Evolutionary conservation across 2,329 filamentous ascomycete species (phyloP).

Genomic region (Hirsutella rhossiliensis): DNA sequence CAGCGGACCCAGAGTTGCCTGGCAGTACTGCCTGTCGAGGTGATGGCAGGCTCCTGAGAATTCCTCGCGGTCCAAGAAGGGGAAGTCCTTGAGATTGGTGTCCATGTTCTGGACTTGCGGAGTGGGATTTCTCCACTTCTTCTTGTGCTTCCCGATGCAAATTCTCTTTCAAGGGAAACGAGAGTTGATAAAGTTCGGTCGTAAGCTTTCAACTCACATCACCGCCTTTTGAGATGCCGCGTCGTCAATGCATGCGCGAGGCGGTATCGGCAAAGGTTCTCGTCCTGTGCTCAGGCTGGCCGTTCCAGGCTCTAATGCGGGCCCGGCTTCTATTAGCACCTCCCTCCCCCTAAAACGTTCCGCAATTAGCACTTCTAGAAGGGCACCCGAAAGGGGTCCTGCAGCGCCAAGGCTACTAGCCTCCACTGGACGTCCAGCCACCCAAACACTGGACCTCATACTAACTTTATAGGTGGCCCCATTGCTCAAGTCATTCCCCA

Average conservation of each 20-base stretch:
- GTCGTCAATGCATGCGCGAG: too few species aligned
- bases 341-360: too few species aligned
- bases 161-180: not conserved
- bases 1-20: constrained; percentile 41
- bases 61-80: constrained; percentile 47
- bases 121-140: not conserved
- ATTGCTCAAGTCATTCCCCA: not conserved
- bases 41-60: constrained; percentile 54
- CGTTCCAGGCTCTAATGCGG: too few species aligned
- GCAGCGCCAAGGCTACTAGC: too few species aligned
- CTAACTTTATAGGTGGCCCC: not conserved
- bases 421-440: not conserved
- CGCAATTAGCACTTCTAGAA: too few species aligned
- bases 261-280: too few species aligned
- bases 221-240: too few species aligned
- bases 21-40: constrained; percentile 46
- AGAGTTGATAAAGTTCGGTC: too few species aligned
- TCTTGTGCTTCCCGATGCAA: not conserved
- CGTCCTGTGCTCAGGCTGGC: too few species aligned
- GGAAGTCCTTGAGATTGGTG: constrained; percentile 37
- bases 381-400: too few species aligned
- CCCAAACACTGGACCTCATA: not conserved
- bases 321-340: too few species aligned
- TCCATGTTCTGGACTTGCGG: constrained; percentile 17
- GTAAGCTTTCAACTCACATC: too few species aligned